A percentile compares a stretch with the other conserved stretches of the same genome.
Conservation (phyloP, 768 basidiomycete species). For the Xerocomus brunneocitrinus region DNA sequence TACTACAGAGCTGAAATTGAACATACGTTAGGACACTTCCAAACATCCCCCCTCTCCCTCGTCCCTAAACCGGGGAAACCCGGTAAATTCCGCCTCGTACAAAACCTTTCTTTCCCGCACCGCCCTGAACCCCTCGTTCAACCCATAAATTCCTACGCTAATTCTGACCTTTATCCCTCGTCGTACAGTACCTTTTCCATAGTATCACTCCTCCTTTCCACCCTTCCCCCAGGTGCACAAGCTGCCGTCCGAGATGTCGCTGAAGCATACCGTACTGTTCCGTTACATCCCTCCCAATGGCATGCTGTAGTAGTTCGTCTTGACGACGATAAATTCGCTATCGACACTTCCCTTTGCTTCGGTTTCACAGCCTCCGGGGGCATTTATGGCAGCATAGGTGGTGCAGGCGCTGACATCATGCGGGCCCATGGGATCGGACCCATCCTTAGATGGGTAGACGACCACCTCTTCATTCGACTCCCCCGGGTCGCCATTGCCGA, state of each 20-base stretch:
- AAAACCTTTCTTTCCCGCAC: background rate
- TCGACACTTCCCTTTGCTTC: constrained; percentile 26
- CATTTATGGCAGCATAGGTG: constrained; percentile 21
- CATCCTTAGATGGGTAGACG: constrained; percentile 27
- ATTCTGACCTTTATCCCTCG: background rate
- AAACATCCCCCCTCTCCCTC: background rate
- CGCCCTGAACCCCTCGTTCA: too few species aligned
- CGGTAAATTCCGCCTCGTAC: background rate
- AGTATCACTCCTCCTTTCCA: too few species aligned
- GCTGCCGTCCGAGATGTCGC: background rate
- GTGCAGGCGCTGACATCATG: constrained; percentile 18
- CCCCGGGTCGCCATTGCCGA: too few species aligned
- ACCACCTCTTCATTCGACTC: constrained; percentile 24
- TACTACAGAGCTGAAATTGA: too few species aligned
- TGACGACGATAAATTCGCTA: background rate
- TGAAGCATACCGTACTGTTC: background rate
- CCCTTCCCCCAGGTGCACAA: too few species aligned
- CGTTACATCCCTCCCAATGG: background rate
- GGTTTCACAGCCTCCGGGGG: constrained; percentile 19
- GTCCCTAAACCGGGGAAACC: background rate
- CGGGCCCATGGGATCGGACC: constrained; percentile 18
- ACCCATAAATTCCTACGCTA: background rate
- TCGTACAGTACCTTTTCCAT: too few species aligned
- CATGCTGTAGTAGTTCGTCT: background rate
- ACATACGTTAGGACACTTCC: too few species aligned